Evolutionary conservation across 352 stramenopile genomes (phyloP).

Genomic region (Blastocystis sp.): DNA sequence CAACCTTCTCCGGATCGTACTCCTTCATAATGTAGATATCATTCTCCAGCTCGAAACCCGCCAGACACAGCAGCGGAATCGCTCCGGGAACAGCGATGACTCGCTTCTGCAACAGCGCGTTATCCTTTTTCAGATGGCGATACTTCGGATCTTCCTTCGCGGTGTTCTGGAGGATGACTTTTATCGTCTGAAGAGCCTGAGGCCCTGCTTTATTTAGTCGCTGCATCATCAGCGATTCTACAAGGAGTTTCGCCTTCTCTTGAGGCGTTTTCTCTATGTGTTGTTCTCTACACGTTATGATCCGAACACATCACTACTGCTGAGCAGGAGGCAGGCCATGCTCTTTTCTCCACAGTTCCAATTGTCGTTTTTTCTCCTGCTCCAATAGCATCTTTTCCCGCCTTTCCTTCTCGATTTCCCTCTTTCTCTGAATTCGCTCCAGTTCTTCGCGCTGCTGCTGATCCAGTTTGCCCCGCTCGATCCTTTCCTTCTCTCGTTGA

Average conservation of each 20-base stretch:
- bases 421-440: neutral
- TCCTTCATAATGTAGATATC: constrained; percentile 9
- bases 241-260: neutral
- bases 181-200: neutral
- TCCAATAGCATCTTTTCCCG: neutral
- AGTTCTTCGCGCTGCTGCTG: neutral
- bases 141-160: constrained; percentile 39
- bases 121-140: neutral
- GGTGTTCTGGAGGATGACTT: constrained; percentile 8
- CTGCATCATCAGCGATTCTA: constrained; percentile 7
- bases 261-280: constrained; percentile 9
- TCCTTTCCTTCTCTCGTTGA: neutral
- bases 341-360: constrained; percentile 36
- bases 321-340: neutral
- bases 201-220: neutral
- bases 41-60: neutral
- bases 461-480: constrained; percentile 15
- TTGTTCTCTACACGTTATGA: neutral
- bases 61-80: constrained; percentile 12
- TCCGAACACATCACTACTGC: neutral
- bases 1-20: neutral
- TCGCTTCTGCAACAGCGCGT: neutral
- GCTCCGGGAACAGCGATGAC: neutral
- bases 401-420: constrained; percentile 20
- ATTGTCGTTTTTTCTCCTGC: neutral